Conservation (phyloP, 352 stramenopile genomes). For the Phytophthora tubulina region DNA sequence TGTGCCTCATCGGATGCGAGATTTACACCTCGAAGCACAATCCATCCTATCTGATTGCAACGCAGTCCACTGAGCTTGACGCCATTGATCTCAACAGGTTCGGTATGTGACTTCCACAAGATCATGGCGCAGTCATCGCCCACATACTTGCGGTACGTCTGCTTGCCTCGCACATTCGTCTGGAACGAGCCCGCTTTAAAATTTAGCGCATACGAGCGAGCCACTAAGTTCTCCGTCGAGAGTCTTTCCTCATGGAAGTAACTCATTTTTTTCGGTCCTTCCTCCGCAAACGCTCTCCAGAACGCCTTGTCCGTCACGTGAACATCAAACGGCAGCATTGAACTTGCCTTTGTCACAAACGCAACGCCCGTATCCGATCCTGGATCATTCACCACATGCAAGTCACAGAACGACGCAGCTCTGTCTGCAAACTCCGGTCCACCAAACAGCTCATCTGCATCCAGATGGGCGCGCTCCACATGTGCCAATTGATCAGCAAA, state of each 20-base stretch:
- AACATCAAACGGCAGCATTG: conserved; percentile 51
- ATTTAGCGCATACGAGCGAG: conserved; percentile 39
- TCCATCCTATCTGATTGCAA: conserved; percentile 47
- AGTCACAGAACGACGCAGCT: conserved; percentile 26
- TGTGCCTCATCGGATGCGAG: background rate
- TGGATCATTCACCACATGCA: conserved; percentile 27
- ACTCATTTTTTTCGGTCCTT: conserved; percentile 39
- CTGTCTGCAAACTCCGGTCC: conserved; percentile 21
- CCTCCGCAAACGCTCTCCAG: conserved; percentile 46
- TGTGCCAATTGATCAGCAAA: conserved; percentile 44
- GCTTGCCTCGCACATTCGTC: conserved; percentile 51
- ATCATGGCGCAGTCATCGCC: conserved; percentile 48
- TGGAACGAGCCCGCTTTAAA: conserved; percentile 39
- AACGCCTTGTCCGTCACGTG: conserved; percentile 41
- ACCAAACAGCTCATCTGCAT: conserved; percentile 27
- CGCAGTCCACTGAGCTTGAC: conserved; percentile 44
- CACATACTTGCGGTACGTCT: conserved; percentile 57
- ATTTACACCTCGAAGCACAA: conserved; percentile 34
- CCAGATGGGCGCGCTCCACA: conserved; percentile 30
- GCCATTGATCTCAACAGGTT: conserved; percentile 54
- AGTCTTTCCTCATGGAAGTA: conserved; percentile 48
- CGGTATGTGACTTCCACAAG: conserved; percentile 56
- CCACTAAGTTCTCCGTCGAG: conserved; percentile 44
- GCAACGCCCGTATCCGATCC: conserved; percentile 33
- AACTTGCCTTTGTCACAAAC: conserved; percentile 47